phyloP scores from a whole-genome alignment of 164 flowering plant species.

The Nymphaea colorata region DNA sequence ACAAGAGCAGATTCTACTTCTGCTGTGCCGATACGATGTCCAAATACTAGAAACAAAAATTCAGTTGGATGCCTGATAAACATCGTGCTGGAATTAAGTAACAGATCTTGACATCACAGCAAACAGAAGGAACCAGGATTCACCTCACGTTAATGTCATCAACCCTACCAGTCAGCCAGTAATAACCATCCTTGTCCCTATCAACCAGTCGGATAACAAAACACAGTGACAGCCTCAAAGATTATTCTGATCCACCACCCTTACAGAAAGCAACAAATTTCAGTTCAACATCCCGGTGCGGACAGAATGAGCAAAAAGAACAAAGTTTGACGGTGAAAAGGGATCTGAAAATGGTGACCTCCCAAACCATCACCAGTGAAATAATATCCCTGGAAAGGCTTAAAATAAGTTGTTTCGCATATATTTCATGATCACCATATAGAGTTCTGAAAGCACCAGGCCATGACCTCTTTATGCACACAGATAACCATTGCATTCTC shows the following conservation, averaged over 20 bases:
- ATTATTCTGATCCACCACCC: not conserved
- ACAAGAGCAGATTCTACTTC: constrained; percentile 99
- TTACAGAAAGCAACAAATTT: not conserved
- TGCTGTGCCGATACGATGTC: constrained; percentile 98
- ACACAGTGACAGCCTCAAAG: not conserved
- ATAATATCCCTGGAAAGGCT: constrained; percentile 80
- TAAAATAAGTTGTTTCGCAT: constrained; percentile 94
- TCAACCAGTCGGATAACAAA: constrained; percentile 4
- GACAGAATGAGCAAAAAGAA: no score
- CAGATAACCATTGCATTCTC: constrained; percentile 92
- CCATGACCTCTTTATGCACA: constrained; percentile 89
- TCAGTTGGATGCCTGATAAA: not conserved
- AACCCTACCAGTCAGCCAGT: constrained; percentile 99
- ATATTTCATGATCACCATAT: constrained; percentile 96
- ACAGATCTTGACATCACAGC: no score
- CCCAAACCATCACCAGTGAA: constrained; percentile 79
- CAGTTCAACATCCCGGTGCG: not conserved
- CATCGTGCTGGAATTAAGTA: no score
- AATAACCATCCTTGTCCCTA: constrained; percentile 95
- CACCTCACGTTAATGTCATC: constrained; percentile 99
- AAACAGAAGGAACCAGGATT: not conserved
- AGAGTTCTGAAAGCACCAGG: constrained; percentile 97
- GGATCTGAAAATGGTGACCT: no score
- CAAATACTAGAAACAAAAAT: constrained; percentile 26
- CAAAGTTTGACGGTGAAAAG: no score